Base-by-base conservation (phyloP, 2,329 filamentous ascomycete genomes). In the Lachnellula hyalina region DNA sequence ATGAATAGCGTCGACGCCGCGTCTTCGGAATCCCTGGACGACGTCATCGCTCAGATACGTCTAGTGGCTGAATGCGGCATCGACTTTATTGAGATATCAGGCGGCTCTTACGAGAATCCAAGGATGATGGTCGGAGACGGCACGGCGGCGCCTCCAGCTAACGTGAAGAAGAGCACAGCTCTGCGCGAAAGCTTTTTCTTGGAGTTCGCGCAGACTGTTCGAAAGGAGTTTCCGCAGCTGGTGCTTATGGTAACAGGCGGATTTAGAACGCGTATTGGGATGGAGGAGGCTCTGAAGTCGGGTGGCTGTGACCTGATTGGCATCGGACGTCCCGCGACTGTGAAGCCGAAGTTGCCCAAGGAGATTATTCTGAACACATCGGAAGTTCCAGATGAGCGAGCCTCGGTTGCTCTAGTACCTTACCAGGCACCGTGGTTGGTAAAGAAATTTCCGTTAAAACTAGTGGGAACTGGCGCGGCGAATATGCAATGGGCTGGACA, bases 81-180 rank as follows among this genome's bases (percentile, higher is more conserved):
- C 23, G 54, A 61, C 47, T 56, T 57, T 9, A 53, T 61, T 12
- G 57, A 61, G 46, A 59, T 59, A n/a, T 55, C 51, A 15, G 57
- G 59, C 23, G 85, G 85, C 0, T 78, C 69, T 0, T 83, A 80
- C 58, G 78, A 84, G 61, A 67, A 82, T 53, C 49, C 58, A 5
- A 50, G 52, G 12, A 54, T 52, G 21, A 49, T 35, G 3, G 54
- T 49, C 9, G 40, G 49, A 4, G 12, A 32, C 19, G 15, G 45
- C 28, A 49, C 52, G 1, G 15, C 54, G 2, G 15, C 54, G n/a
- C 36, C 4, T 15, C 25, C 17, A 21, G 47, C 58, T 9, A 51
- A 45, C 2, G 54, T 58, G 19, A 51, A 49, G n/a, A 50, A 60
- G 44, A 52, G 47, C 11, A 60, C 51, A 0, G n/a, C 52, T 15